Percentiles rank a stretch among this genome's conserved stretches.
Evolutionary conservation across 192 early-diverging fungal species (phyloP).

Genomic region (Mycoemilia scoparia): DNA sequence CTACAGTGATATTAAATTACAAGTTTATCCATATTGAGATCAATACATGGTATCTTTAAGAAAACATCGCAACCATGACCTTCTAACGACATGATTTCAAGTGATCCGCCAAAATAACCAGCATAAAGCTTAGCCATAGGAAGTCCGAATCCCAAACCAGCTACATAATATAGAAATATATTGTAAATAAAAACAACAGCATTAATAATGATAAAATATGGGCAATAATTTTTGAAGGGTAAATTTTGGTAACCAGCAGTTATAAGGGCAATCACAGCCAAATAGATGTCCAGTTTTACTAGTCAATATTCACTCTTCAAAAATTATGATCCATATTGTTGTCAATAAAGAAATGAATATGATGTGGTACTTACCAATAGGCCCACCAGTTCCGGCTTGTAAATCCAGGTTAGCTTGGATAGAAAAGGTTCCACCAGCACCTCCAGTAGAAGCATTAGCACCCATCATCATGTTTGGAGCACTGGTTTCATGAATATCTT

Average conservation of each 20-base stretch:
- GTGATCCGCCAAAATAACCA: constrained; percentile 80
- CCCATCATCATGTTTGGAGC: constrained; percentile 3
- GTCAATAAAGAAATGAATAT: too few relatives aligned
- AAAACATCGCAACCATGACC: constrained; percentile 90
- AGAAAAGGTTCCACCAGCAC: constrained; percentile 37
- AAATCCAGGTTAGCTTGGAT: constrained; percentile 58
- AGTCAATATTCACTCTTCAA: too few relatives aligned
- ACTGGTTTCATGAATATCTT: constrained; percentile 27
- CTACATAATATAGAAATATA: neutral
- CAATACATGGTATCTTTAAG: constrained; percentile 71
- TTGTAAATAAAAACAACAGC: too few relatives aligned
- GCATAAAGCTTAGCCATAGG: constrained; percentile 78
- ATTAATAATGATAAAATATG: too few relatives aligned
- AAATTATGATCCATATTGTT: too few relatives aligned
- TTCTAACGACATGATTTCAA: constrained; percentile 63
- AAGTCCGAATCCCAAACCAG: constrained; percentile 56
- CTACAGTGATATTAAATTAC: too few relatives aligned
- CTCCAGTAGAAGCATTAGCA: constrained; percentile 13
- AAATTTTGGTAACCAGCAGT: too few relatives aligned
- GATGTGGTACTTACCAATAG: constrained; percentile 64
- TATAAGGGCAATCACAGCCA: too few relatives aligned
- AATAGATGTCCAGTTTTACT: too few relatives aligned
- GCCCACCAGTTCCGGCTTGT: constrained; percentile 80
- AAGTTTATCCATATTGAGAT: constrained; percentile 34
- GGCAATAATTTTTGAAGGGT: too few relatives aligned